These are phyloP conservation scores for Drosera capensis DNA, from an alignment of 148 eudicot species.

Conservation along the genomic window DNA sequence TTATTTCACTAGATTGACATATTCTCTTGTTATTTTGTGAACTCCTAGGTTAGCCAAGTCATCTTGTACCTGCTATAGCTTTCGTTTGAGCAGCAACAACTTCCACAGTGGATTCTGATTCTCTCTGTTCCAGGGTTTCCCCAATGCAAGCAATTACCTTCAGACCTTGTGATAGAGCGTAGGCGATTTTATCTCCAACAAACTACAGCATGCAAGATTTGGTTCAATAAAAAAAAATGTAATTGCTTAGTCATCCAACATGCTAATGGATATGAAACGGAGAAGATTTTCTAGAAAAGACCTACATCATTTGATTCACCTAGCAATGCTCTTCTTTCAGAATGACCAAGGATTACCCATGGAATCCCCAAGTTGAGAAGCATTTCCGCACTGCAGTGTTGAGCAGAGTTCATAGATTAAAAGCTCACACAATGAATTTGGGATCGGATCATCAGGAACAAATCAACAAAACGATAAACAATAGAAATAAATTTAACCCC, in stretches of 20 bases:
- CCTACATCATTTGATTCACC: constrained; percentile 38
- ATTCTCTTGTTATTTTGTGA: too few relatives aligned
- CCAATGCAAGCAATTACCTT: constrained; percentile 57
- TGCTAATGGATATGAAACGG: not conserved
- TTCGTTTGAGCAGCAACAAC: constrained; percentile 50
- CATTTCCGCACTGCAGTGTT: constrained; percentile 56
- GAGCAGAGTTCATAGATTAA: too few relatives aligned
- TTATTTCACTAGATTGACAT: too few relatives aligned
- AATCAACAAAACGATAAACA: too few relatives aligned
- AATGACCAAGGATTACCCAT: constrained; percentile 56
- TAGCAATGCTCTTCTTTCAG: constrained; percentile 37
- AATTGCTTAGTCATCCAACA: not conserved
- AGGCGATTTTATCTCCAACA: constrained; percentile 39
- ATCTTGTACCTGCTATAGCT: constrained; percentile 33
- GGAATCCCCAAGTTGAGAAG: constrained; percentile 40
- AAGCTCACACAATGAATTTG: too few relatives aligned
- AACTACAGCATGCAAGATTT: constrained; percentile 22
- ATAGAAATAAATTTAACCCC: too few relatives aligned
- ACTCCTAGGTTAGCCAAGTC: not conserved
- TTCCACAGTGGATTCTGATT: constrained; percentile 37
- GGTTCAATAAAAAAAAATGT: not conserved
- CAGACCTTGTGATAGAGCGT: constrained; percentile 46
- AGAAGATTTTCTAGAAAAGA: not conserved
- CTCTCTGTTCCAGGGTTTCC: constrained; percentile 50
- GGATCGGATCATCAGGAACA: too few relatives aligned